Evolutionary conservation across 495 filamentous ascomycete species (phyloP), one percentile per base, ranked within the genome.

Genomic region (Polyplosphaeria fusca): DNA sequence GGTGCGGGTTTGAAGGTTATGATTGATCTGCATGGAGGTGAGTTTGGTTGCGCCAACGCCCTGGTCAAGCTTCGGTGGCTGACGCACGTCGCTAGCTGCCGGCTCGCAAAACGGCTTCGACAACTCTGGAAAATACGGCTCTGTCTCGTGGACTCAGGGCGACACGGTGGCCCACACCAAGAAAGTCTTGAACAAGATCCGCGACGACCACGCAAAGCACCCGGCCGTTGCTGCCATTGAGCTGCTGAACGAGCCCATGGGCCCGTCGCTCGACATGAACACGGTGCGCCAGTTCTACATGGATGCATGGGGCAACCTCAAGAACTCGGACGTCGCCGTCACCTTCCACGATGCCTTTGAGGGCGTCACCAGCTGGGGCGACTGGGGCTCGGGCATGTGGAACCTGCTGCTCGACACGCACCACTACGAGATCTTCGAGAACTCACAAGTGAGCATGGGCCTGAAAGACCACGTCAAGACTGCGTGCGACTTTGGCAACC

Each of bases 1-100:
- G 68, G 48, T 39, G 74, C 78, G 30, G 80, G 82, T 13, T 65
- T 89, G 19, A 87, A 83, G 63, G 82, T 90, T 32, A 77, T 86
- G 63, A 74, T 89, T 60, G 86, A 88, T 63, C 68, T 88, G 32
- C 85, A 88, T 60, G 86, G 86, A 52, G 83, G 82, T 83, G 69
- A 64, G 78, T 70, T 14, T 12, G 35, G 26, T 35, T n/a, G 30
- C 7, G 9, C 7, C n/a, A 7, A 35, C n/a, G 30, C 9, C 7
- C 30, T 35, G 7, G 30, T 35, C 30, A 14, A 35, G 7, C 11
- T 42, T 42, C 39, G 39, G 9, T 42, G 13, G 39, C 35, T 52
- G 30, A 52, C 25, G 7, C 24, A 5, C 22, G 12, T 19, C 1
- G 1, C 28, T 27, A 63, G 71, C 71, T 19, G 61, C 69, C 12